Conservation (phyloP, 2,329 filamentous ascomycete species). For the Aspergillus fumigatus region DNA sequence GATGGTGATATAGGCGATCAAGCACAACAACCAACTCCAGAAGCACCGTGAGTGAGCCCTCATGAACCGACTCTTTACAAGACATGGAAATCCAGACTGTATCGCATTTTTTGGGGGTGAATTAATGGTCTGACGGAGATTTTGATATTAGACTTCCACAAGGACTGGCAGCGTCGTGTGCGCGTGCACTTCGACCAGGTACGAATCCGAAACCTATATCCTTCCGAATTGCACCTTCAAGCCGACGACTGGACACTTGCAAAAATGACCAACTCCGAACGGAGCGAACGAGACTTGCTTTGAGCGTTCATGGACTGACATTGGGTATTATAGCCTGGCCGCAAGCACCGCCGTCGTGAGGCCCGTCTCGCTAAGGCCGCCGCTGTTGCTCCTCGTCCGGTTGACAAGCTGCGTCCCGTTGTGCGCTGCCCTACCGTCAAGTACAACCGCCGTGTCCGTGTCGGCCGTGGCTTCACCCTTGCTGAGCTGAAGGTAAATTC, state of each 20-base stretch:
- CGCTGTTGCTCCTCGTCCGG: conserved; percentile 88
- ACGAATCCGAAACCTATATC: conserved; percentile 45
- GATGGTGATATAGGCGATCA: conserved; percentile 71
- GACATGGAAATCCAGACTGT: conserved; percentile 15
- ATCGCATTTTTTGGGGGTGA: conserved; percentile 15
- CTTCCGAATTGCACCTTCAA: conserved; percentile 9
- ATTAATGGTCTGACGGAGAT: conserved; percentile 22
- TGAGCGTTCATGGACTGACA: conserved; percentile 27
- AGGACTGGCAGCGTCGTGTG: conserved; percentile 99
- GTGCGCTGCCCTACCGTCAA: conserved; percentile 97
- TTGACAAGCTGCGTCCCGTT: conserved; percentile 93
- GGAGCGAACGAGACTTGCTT: neutral
- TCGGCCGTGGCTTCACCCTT: conserved; percentile 96
- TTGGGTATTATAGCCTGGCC: conserved; percentile 68
- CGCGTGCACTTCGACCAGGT: conserved; percentile 99
- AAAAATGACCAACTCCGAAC: neutral
- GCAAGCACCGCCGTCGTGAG: conserved; percentile 88
- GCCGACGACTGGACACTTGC: conserved; percentile 10
- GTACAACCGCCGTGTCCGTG: conserved; percentile 97
- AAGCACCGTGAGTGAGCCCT: conserved; percentile 72
- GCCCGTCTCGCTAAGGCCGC: conserved; percentile 93
- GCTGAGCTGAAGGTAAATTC: conserved; percentile 88
- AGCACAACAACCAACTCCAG: conserved; percentile 98
- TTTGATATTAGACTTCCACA: conserved; percentile 76
- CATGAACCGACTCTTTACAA: conserved; percentile 3